Conservation (phyloP, 768 basidiomycete genomes). For the Boletus rufocinnamomeus region DNA sequence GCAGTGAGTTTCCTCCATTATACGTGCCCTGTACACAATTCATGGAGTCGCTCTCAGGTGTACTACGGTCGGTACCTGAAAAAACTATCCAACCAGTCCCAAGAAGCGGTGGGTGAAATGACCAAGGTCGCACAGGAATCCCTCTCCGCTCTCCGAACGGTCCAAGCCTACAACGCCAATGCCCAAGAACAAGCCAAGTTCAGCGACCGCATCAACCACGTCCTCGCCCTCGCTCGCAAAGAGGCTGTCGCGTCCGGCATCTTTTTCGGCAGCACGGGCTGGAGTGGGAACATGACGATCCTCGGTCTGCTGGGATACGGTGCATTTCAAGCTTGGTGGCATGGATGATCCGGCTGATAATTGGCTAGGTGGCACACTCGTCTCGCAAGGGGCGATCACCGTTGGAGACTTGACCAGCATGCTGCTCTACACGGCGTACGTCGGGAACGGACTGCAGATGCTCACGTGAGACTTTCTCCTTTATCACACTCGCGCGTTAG, state of each 20-base stretch:
- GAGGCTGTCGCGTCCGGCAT: conserved; percentile 91
- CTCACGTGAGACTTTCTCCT: conserved; percentile 55
- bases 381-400: conserved; percentile 83
- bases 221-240: conserved; percentile 76
- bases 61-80: conserved; percentile 96
- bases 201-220: conserved; percentile 57
- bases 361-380: conserved; percentile 79
- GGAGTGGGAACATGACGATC: conserved; percentile 92
- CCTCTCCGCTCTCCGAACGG: conserved; percentile 81
- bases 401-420: conserved; percentile 91
- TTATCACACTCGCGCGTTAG: neutral
- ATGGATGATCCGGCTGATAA: neutral
- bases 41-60: conserved; percentile 51
- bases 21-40: conserved; percentile 11
- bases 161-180: conserved; percentile 89
- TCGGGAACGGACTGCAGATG: conserved; percentile 78
- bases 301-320: conserved; percentile 91
- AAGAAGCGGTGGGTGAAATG: conserved; percentile 96
- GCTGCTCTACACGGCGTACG: conserved; percentile 89
- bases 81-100: conserved; percentile 86
- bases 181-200: conserved; percentile 79
- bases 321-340: conserved; percentile 33
- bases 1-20: conserved; percentile 50
- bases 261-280: conserved; percentile 90
- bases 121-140: conserved; percentile 89